Percentiles rank a stretch among this genome's conserved stretches.
Evolutionary conservation across 257 asterid species (phyloP).

Genomic region (Coffea eugenioides): DNA sequence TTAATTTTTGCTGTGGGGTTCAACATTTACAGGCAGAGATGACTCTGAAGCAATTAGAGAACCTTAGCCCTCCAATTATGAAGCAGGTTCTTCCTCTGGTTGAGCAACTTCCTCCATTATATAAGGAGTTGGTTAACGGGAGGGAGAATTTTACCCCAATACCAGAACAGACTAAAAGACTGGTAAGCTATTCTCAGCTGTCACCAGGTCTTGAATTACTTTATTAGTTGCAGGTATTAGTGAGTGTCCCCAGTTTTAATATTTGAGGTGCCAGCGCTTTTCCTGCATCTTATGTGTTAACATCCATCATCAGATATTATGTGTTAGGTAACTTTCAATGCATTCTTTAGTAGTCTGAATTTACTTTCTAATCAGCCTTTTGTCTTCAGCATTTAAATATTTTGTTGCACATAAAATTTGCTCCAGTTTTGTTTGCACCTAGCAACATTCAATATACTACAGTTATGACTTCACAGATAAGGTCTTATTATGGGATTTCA

Average conservation of each 20-base stretch:
- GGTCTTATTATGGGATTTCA: conserved; percentile 85
- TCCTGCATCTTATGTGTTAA: not conserved
- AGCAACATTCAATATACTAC: not conserved
- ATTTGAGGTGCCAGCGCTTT: not conserved
- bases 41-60: conserved; percentile 86
- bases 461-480: conserved; percentile 51
- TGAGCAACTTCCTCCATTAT: conserved; percentile 95
- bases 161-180: conserved; percentile 87
- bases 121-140: conserved; percentile 88
- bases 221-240: not conserved
- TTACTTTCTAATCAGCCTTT: not conserved
- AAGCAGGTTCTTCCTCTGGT: conserved; percentile 92
- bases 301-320: not conserved
- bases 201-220: not conserved
- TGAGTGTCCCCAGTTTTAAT: too few species aligned
- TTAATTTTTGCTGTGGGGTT: conserved; percentile 5
- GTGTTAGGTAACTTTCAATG: not conserved
- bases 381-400: not conserved
- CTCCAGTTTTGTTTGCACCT: not conserved
- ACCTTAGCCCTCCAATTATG: conserved; percentile 83
- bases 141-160: conserved; percentile 80
- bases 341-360: not conserved
- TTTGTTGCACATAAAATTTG: not conserved
- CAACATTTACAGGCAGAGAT: conserved; percentile 73
- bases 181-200: conserved; percentile 46